These are phyloP conservation scores for Pinus albicaulis DNA, from an alignment of 75 land plant genomes.

Conservation along the genomic window DNA sequence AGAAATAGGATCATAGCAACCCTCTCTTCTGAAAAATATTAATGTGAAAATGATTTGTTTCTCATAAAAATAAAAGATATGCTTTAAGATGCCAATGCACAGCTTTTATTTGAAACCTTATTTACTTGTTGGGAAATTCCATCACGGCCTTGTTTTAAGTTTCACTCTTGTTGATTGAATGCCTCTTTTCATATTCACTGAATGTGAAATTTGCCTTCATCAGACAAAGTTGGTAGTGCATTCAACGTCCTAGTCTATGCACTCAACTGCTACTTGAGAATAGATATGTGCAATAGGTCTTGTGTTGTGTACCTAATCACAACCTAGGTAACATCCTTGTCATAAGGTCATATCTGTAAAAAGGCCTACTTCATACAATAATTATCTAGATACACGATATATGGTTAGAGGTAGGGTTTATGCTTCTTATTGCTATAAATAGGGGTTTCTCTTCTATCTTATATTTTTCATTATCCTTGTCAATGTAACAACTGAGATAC, in stretches of 20 bases:
- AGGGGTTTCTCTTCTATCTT: no score
- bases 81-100: not conserved
- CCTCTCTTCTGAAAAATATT: not conserved
- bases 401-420: no score
- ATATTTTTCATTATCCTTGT: no score
- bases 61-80: not conserved
- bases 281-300: not conserved
- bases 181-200: not conserved
- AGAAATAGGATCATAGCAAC: not conserved
- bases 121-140: not conserved
- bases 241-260: no score
- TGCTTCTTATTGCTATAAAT: no score
- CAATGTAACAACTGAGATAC: no score
- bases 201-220: not conserved
- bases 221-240: not conserved
- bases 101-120: not conserved
- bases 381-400: no score
- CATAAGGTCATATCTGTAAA: no score
- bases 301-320: no score
- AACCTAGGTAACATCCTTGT: no score
- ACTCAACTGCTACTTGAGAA: not conserved
- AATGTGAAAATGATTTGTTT: not conserved
- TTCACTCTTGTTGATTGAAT: not conserved
- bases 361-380: no score
- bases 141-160: not conserved